Base-by-base conservation (phyloP, 306 rosid species). In the Vicia sativa region DNA sequence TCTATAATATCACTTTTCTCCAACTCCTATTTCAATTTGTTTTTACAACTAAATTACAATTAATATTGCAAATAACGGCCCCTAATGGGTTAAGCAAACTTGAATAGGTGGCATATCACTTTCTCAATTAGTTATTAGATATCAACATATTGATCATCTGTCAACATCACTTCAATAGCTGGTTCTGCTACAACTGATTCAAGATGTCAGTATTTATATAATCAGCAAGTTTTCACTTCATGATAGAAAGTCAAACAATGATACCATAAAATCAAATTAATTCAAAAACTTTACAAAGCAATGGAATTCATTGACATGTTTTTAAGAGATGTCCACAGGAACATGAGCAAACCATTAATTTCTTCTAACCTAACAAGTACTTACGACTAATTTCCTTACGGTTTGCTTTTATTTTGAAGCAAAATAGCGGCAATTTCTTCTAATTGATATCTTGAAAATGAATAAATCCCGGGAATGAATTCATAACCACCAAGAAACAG, bases 401-500 rank as follows among this genome's bases (percentile, higher is more conserved):
- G 16, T 26, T 19, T 52, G 13, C 58, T 21, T 6, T 34, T 4
- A 21, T 21, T 52, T 3, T 48, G 55, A 48, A 48, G 55, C 11
- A 48, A 10, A 1, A 55, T 12, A 55, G 16, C 3, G 13, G 38
- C 11, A 16, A 55, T 25, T 18, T 29, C 70, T 62, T 77, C 44
- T 62, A 55, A 71, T 4, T 49, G 1, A 55, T 61, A 70, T 62
- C 29, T 34, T 56, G 39, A 65, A 59, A 25, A 38, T 15, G 49
- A 53, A 54, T 11, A 52, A 28, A 65, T 53, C 7, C 53, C 12
- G 11, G 23, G 39, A 64, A 48, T 39, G 31, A 77, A 41, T 54
- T 45, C n/a, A 16, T 35, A 29, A 52, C 84, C 84, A 80, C 84
- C 84, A 80, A 7, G 78, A 61, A 45, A 66, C 28, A 54, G 81